phyloP scores from a whole-genome alignment of 352 stramenopile species.

The Phytophthora boehmeriae region DNA sequence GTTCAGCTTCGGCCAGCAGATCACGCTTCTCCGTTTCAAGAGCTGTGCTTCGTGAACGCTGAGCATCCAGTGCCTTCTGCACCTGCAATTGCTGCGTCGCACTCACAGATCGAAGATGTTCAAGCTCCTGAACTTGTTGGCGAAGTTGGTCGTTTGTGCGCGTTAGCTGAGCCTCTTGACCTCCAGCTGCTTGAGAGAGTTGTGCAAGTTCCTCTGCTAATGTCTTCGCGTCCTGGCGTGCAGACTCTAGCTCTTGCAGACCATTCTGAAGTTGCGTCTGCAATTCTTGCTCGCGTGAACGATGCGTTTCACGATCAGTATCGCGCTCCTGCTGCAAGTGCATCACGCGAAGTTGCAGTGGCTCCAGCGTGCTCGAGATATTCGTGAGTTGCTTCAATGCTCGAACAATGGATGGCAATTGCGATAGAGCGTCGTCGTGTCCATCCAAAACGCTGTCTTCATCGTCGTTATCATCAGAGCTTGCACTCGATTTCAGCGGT shows the following conservation, averaged over 20 bases:
- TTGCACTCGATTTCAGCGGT: conserved; percentile 1
- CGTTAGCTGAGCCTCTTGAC: conserved; percentile 47
- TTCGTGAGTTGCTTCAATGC: conserved; percentile 31
- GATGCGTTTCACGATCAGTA: conserved; percentile 39
- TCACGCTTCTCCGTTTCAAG: conserved; percentile 73
- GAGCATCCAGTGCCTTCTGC: conserved; percentile 58
- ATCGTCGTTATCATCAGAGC: conserved; percentile 15
- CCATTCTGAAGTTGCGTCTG: conserved; percentile 33
- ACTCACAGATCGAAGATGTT: conserved; percentile 37
- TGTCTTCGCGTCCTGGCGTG: conserved; percentile 46
- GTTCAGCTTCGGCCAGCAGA: conserved; percentile 65
- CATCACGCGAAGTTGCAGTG: conserved; percentile 55
- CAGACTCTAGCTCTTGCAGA: conserved; percentile 43
- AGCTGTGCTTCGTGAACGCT: conserved; percentile 44
- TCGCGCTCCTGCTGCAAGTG: conserved; percentile 56
- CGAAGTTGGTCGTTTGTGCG: conserved; percentile 49
- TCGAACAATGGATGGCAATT: conserved; percentile 22
- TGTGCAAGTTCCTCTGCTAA: conserved; percentile 61
- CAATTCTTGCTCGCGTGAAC: conserved; percentile 53
- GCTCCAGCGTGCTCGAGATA: conserved; percentile 32
- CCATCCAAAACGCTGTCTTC: conserved; percentile 10
- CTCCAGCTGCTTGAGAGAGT: conserved; percentile 43
- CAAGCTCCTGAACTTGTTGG: conserved; percentile 61
- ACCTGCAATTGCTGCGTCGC: conserved; percentile 65
- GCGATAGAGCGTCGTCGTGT: conserved; percentile 14